Base-by-base conservation (phyloP, 2,329 filamentous ascomycete genomes). In the Cryoendolithus antarcticus region DNA sequence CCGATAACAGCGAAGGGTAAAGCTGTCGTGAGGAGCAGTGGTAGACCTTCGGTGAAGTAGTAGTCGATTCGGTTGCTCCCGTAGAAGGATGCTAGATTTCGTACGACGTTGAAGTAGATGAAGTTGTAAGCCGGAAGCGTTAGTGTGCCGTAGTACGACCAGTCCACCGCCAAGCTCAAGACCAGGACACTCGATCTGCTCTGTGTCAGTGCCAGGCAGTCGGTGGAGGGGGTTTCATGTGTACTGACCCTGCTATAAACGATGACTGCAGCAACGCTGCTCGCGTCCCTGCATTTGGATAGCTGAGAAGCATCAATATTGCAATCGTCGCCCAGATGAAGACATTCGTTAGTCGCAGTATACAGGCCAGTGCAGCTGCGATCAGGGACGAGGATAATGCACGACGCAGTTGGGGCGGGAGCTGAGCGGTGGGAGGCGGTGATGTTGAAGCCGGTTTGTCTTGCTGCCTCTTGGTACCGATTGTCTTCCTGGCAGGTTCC, bases 1-100 rank as follows among this genome's bases (percentile, higher is more conserved):
- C 80, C 83, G 9, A 72, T 45, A 2, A 82, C 53, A 6, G 76
- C 73, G 56, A 94, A 93, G 0, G 88, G 88, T 2, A 95, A 65
- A 32, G 77, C 77, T 1, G 85, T 88, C 6, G 82, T 94, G 27
- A 91, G 78, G 4, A 95, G 74, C 0, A 96, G 71, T 2, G 91
- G 89, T 19, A 94, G 70, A 4, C 86, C 91, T 62, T 98, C 88
- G 0, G 83, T 81, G 24, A 93, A 62, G 59, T 95, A 98, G 64
- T 96, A 98, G 60, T 95, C 86, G 72, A 81, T 81, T 45, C 85
- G 77, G 61, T 93, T 96, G 35, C 69, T 74, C 13, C 91, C 91
- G 57, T 98, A 98, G 62, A 96, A 96, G 35, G 89, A 75, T 19
- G 91, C 86, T 4, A 98, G 71, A 6, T 82, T 83, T 59, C 93